Conservation (phyloP, 352 stramenopile species). For the Phytophthora ramorum region DNA sequence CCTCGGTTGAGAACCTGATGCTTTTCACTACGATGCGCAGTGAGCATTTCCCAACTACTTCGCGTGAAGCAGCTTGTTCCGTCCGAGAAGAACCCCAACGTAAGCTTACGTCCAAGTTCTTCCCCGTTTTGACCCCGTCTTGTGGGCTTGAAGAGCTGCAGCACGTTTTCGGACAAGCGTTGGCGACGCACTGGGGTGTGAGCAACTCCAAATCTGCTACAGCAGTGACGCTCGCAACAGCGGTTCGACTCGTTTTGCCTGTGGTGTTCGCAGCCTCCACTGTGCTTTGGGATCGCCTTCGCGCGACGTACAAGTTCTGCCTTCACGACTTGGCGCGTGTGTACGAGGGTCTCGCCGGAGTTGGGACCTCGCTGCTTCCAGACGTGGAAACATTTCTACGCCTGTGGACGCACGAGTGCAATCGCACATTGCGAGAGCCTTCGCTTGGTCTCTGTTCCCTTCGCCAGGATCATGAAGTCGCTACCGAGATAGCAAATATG, state of each 20-base stretch:
- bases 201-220: neutral
- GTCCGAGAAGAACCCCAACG: slow-evolving; percentile 12
- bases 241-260: slow-evolving; percentile 33
- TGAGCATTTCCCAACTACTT: neutral
- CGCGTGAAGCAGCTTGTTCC: neutral
- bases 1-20: slow-evolving; percentile 45
- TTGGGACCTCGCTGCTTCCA: slow-evolving; percentile 39
- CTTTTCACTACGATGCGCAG: slow-evolving; percentile 39
- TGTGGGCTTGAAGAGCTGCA: slow-evolving; percentile 39
- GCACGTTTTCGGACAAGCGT: slow-evolving; percentile 37
- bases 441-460: slow-evolving; percentile 12
- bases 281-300: slow-evolving; percentile 62
- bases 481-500: slow-evolving; percentile 28
- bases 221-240: slow-evolving; percentile 11
- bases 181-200: slow-evolving; percentile 20
- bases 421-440: slow-evolving; percentile 43
- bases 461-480: slow-evolving; percentile 18
- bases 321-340: slow-evolving; percentile 59
- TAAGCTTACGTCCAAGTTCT: slow-evolving; percentile 39
- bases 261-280: slow-evolving; percentile 47
- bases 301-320: slow-evolving; percentile 35
- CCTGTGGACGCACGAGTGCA: slow-evolving; percentile 61
- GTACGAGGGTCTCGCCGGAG: slow-evolving; percentile 55
- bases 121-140: slow-evolving; percentile 38
- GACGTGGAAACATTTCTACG: slow-evolving; percentile 53